A percentile compares a stretch with the other conserved stretches of the same genome.
Conservation (phyloP, 1,139 yeast species). For the Saccharomyces hybrid region DNA sequence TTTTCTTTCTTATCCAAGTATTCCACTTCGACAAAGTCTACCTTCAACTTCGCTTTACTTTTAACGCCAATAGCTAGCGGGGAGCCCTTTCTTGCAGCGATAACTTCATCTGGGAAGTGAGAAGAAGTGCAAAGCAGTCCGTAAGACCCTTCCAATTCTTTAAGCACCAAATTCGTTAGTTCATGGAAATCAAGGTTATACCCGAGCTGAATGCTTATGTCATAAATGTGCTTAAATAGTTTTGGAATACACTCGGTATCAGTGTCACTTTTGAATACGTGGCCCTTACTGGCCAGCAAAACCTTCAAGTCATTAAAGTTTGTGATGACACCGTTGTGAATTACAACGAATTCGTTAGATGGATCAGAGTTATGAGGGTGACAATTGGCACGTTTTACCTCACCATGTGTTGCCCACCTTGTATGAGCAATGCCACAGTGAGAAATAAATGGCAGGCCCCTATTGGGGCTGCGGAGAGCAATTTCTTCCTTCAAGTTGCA, state of each 20-base stretch:
- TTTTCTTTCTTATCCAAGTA: constrained; percentile 57
- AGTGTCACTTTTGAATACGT: constrained; percentile 81
- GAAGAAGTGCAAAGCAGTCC: constrained; percentile 88
- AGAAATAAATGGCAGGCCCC: constrained; percentile 59
- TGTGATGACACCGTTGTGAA: constrained; percentile 97
- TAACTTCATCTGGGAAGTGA: constrained; percentile 92
- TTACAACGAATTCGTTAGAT: constrained; percentile 77
- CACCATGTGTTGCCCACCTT: constrained; percentile 99
- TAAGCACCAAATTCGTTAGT: constrained; percentile 84
- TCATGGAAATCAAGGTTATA: constrained; percentile 78
- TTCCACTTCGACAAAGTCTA: constrained; percentile 97
- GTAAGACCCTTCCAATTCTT: constrained; percentile 95
- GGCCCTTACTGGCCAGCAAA: constrained; percentile 66
- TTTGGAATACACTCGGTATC: constrained; percentile 98
- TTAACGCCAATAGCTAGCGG: constrained; percentile 96
- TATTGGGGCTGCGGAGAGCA: constrained; percentile 45
- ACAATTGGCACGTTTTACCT: constrained; percentile 76
- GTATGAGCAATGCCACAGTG: constrained; percentile 99
- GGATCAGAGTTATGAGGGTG: constrained; percentile 94
- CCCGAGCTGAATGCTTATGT: constrained; percentile 61
- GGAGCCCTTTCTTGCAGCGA: constrained; percentile 97
- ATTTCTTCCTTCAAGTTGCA: constrained; percentile 68
- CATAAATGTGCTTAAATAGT: constrained; percentile 85
- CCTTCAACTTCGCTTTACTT: constrained; percentile 89
- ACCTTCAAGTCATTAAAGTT: constrained; percentile 87